Conservation (phyloP, 2,329 filamentous ascomycete species). For the Trichoderma breve region DNA sequence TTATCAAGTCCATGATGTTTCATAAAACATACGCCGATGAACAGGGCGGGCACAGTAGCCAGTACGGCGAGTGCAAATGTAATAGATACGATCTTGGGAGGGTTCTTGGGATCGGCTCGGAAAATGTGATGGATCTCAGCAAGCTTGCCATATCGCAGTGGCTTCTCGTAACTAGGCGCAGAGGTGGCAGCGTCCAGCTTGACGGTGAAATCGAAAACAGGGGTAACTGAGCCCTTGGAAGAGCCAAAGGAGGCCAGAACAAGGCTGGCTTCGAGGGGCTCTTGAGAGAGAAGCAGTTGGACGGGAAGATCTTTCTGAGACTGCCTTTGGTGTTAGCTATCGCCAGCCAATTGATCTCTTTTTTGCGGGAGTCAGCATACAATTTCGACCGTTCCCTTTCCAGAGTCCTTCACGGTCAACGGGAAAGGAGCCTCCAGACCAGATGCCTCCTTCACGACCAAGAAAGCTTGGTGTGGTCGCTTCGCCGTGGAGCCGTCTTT, state of each 20-base stretch:
- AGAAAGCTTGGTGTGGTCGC: slow-evolving; percentile 90
- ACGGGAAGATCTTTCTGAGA: slow-evolving; percentile 83
- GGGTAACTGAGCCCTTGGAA: slow-evolving; percentile 62
- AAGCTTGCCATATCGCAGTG: slow-evolving; percentile 79
- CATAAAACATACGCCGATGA: slow-evolving; percentile 55
- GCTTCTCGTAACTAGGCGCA: slow-evolving; percentile 59
- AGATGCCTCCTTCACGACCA: slow-evolving; percentile 73
- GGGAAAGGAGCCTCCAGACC: slow-evolving; percentile 87
- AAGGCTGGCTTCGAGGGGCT: slow-evolving; percentile 74
- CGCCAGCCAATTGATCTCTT: not conserved
- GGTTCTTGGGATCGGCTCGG: slow-evolving; percentile 73
- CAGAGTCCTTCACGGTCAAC: slow-evolving; percentile 78
- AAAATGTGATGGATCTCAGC: slow-evolving; percentile 91
- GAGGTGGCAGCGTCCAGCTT: slow-evolving; percentile 61
- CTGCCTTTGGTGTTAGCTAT: slow-evolving; percentile 48
- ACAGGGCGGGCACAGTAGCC: slow-evolving; percentile 69
- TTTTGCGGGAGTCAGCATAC: slow-evolving; percentile 51
- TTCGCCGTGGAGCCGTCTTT: slow-evolving; percentile 76
- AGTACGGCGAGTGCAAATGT: slow-evolving; percentile 73
- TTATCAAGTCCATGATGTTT: not conserved
- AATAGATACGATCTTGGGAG: slow-evolving; percentile 74
- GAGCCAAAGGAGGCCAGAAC: slow-evolving; percentile 84
- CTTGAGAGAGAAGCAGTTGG: slow-evolving; percentile 68
- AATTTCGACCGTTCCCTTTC: slow-evolving; percentile 81
- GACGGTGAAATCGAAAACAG: slow-evolving; percentile 71